Conservation (phyloP, 352 stramenopile genomes). For the Globisporangium paroecandrum region DNA sequence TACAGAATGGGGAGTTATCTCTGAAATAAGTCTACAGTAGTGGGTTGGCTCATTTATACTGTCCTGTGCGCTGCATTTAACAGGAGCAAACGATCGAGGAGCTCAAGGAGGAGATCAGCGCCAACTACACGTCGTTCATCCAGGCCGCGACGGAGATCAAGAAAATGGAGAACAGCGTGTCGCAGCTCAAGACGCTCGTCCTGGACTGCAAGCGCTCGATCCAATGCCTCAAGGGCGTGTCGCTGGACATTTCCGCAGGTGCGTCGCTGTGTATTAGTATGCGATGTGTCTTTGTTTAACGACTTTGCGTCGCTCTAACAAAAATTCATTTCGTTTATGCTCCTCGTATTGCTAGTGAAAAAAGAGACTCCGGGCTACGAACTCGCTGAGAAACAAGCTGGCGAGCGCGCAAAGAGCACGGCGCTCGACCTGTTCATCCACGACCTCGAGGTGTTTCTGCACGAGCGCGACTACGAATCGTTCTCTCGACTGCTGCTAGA, state of each 20-base stretch:
- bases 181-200: slow-evolving; percentile 69
- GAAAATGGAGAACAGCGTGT: slow-evolving; percentile 83
- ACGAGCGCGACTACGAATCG: slow-evolving; percentile 62
- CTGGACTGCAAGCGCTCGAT: slow-evolving; percentile 76
- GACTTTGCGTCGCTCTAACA: not conserved
- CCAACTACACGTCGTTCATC: slow-evolving; percentile 82
- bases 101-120: slow-evolving; percentile 79
- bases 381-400: slow-evolving; percentile 43
- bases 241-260: slow-evolving; percentile 47
- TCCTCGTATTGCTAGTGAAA: slow-evolving; percentile 31
- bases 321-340: not conserved
- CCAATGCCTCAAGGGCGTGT: slow-evolving; percentile 42
- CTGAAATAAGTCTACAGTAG: not conserved
- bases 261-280: not conserved
- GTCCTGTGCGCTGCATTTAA: not conserved
- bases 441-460: slow-evolving; percentile 62
- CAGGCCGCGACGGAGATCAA: slow-evolving; percentile 68
- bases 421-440: slow-evolving; percentile 56
- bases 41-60: not conserved
- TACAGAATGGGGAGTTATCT: not conserved
- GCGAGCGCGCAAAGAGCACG: slow-evolving; percentile 45
- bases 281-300: not conserved
- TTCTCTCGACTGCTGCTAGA: slow-evolving; percentile 55
- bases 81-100: slow-evolving; percentile 83
- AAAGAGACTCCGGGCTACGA: slow-evolving; percentile 31